A percentile compares a stretch with the other conserved stretches of the same genome.
These are phyloP conservation scores for Trichophyton simii DNA, from an alignment of 2,329 filamentous ascomycete genomes.

Conservation along the genomic window DNA sequence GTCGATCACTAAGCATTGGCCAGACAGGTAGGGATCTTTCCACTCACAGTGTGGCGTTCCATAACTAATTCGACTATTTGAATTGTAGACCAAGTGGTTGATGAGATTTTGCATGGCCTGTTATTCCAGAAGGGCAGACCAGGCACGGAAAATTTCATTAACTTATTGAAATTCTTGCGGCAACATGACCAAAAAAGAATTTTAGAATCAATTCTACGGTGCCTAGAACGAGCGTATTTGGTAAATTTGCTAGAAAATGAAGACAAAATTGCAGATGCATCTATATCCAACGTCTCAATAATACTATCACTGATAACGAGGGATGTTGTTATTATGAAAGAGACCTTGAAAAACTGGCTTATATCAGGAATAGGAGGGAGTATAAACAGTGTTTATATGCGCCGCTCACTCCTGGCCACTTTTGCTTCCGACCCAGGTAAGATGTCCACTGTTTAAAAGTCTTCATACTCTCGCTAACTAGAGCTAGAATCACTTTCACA, in stretches of 20 bases:
- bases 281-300: constrained; percentile 47
- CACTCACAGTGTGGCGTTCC: neutral
- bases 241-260: neutral
- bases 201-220: constrained; percentile 34
- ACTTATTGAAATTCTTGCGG: constrained; percentile 33
- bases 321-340: constrained; percentile 38
- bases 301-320: constrained; percentile 42
- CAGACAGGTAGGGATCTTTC: constrained; percentile 47
- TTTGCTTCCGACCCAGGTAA: constrained; percentile 42
- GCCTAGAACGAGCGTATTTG: neutral
- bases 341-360: constrained; percentile 52
- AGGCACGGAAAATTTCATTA: constrained; percentile 21
- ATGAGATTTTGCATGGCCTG: constrained; percentile 28
- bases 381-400: constrained; percentile 51
- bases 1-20: constrained; percentile 56
- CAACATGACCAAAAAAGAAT: constrained; percentile 37
- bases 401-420: constrained; percentile 52
- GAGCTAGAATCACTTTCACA: constrained; percentile 25
- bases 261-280: constrained; percentile 7
- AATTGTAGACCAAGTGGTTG: constrained; percentile 28
- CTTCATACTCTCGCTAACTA: neutral
- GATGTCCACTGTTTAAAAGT: constrained; percentile 1
- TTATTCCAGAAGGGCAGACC: constrained; percentile 22
- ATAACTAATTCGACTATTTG: constrained; percentile 7
- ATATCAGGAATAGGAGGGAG: constrained; percentile 52